These are phyloP conservation scores for Phytophthora hibernalis DNA, from an alignment of 352 stramenopile genomes.

Conservation along the genomic window DNA sequence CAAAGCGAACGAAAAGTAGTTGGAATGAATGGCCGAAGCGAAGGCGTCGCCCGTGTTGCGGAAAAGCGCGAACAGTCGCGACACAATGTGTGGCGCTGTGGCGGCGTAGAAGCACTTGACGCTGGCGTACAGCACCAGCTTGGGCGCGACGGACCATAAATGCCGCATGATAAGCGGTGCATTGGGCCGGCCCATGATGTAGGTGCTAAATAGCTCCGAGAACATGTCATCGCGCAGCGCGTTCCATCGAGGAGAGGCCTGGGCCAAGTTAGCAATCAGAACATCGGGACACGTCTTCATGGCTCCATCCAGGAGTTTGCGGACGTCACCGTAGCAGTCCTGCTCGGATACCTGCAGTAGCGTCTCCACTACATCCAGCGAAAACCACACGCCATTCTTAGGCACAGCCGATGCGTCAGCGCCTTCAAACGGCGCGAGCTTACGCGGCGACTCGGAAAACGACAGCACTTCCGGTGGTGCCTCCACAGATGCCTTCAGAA, in stretches of 20 bases:
- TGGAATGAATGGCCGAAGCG: slow-evolving; percentile 83
- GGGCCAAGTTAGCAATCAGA: slow-evolving; percentile 86
- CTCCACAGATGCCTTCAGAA: slow-evolving; percentile 83
- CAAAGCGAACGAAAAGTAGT: slow-evolving; percentile 90
- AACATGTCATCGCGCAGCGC: slow-evolving; percentile 86
- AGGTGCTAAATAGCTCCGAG: slow-evolving; percentile 87
- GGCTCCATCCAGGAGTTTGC: slow-evolving; percentile 75
- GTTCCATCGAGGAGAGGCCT: slow-evolving; percentile 82
- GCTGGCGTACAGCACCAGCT: slow-evolving; percentile 88
- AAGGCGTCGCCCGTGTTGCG: slow-evolving; percentile 87
- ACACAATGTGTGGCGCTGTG: slow-evolving; percentile 82
- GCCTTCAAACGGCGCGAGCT: slow-evolving; percentile 86
- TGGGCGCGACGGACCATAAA: slow-evolving; percentile 85
- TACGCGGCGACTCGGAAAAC: slow-evolving; percentile 82
- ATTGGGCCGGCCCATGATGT: slow-evolving; percentile 88
- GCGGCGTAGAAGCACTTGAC: slow-evolving; percentile 89
- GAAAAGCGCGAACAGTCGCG: slow-evolving; percentile 83
- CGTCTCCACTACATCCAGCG: slow-evolving; percentile 83
- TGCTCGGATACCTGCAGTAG: slow-evolving; percentile 82
- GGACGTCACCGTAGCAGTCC: slow-evolving; percentile 86
- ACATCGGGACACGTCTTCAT: slow-evolving; percentile 89
- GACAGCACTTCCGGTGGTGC: slow-evolving; percentile 81
- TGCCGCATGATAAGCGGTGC: slow-evolving; percentile 90
- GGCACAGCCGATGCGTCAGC: slow-evolving; percentile 85
- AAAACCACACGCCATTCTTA: slow-evolving; percentile 91